phyloP scores from a whole-genome alignment of 768 basidiomycete species.

The Scleroderma citrinum region DNA sequence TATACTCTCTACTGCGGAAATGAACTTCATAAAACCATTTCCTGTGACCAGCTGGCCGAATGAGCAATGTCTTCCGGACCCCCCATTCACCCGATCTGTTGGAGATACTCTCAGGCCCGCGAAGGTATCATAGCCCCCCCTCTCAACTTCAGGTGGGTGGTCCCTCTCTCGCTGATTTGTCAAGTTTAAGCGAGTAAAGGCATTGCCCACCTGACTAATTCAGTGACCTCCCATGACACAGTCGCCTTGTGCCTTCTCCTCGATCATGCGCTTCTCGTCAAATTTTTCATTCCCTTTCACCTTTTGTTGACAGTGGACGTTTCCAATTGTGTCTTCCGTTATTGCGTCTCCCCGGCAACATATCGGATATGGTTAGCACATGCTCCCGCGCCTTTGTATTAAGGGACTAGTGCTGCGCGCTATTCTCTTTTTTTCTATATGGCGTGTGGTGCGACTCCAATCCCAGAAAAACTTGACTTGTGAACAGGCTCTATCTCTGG shows the following conservation, averaged over 20 bases:
- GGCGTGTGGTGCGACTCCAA: conserved; percentile 16
- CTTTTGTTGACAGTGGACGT: conserved; percentile 22
- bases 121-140: conserved; percentile 24
- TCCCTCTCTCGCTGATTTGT: conserved; percentile 9
- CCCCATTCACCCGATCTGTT: conserved; percentile 28
- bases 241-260: conserved; percentile 9
- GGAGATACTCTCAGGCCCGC: conserved; percentile 15
- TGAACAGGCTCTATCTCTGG: conserved; percentile 7
- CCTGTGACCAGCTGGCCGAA: conserved; percentile 20
- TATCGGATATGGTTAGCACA: conserved; percentile 20
- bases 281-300: conserved; percentile 14
- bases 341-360: conserved; percentile 21
- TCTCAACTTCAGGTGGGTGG: conserved; percentile 7
- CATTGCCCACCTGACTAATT: conserved; percentile 31
- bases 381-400: conserved; percentile 22
- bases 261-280: conserved; percentile 12
- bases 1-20: conserved; percentile 29
- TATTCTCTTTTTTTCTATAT: conserved; percentile 21
- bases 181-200: conserved; percentile 16
- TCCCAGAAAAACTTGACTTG: conserved; percentile 19
- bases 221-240: conserved; percentile 11
- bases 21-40: conserved; percentile 23
- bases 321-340: conserved; percentile 10
- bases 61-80: conserved; percentile 22
- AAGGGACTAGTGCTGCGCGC: conserved; percentile 21